Evolutionary conservation across 148 eudicot species (phyloP).

Genomic region (Diospyros lotus): DNA sequence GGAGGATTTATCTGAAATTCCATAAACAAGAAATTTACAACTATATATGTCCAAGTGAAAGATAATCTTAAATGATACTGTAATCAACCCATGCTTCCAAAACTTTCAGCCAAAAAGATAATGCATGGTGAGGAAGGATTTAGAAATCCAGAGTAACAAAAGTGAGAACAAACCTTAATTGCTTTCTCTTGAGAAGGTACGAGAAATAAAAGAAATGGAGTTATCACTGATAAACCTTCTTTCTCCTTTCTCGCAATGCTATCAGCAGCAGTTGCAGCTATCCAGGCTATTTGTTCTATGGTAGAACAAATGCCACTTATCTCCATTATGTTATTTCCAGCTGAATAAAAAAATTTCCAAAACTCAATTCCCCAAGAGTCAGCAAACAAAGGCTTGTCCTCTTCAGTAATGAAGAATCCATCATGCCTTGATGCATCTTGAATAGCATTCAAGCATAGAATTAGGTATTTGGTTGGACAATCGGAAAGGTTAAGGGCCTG

Average conservation of each 20-base stretch:
- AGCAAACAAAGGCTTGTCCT: constrained; percentile 41
- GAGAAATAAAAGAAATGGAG: constrained; percentile 65
- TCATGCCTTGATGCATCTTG: constrained; percentile 37
- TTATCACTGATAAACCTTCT: constrained; percentile 43
- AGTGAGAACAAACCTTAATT: constrained; percentile 42
- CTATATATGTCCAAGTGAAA: not conserved
- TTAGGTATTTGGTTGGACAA: constrained; percentile 71
- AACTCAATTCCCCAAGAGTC: constrained; percentile 77
- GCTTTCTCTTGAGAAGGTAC: constrained; percentile 91
- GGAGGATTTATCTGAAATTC: not conserved
- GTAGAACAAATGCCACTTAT: constrained; percentile 49
- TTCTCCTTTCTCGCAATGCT: constrained; percentile 68
- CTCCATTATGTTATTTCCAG: constrained; percentile 61
- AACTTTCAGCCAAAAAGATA: not conserved
- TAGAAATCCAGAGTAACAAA: not conserved
- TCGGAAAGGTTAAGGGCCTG: constrained; percentile 16
- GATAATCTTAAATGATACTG: not conserved
- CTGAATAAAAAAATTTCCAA: constrained; percentile 53
- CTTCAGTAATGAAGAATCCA: constrained; percentile 28
- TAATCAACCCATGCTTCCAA: not conserved
- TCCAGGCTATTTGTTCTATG: constrained; percentile 79
- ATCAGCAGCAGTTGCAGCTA: constrained; percentile 79
- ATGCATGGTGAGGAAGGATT: not conserved
- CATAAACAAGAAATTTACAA: constrained; percentile 9
- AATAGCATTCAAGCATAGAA: constrained; percentile 63